Evolutionary conservation across 1,284 basidiomycete species (phyloP), one percentile per base, ranked within the genome.

Genomic region (Tylopilus sp.): DNA sequence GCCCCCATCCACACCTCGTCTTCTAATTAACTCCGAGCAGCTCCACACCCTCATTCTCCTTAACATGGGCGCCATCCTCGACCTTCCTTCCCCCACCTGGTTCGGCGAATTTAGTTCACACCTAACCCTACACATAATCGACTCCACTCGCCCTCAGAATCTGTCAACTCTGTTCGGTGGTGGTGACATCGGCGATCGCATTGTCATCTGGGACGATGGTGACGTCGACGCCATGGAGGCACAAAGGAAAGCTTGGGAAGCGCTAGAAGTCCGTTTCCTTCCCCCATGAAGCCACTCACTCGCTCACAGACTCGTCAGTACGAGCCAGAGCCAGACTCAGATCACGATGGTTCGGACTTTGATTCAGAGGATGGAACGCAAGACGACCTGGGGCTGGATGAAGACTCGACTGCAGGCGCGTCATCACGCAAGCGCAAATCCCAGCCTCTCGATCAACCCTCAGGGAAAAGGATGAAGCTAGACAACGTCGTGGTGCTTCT

Each of bases 161-260:
- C 74, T 99, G 61, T 79, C 86, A 38, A 97, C 88, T 71, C 72
- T 98, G 25, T 99, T 97, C 66, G 84, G 84, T 7, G 78, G 78
- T 26, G 83, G 82, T 12, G 78, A 79, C 49, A 82, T 80, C 46
- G 81, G 79, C 1, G 84, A 90, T 51, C 74, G 84, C 35, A 80
- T 93, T 35, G 70, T 91, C 36, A 77, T 97, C 0, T 97, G 94
- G 94, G 92, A 93, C 55, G 94, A 97, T 61, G 92, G 91, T 7
- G 82, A 81, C 25, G 84, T 84, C 34, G 79, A 82, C 47, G 74
- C 74, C 50, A 70, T 92, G 53, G 69, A 73, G 37, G 79, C 85
- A 41, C 81, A 87, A 59, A 74, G 74, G 58, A 81, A 80, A 56
- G 84, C 90, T 28, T 92, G 83, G 79, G 88, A 94, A 66, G 81